These are phyloP conservation scores for Pyrenopolyporus hunteri DNA, from an alignment of 495 filamentous ascomycete species.

Conservation along the genomic window DNA sequence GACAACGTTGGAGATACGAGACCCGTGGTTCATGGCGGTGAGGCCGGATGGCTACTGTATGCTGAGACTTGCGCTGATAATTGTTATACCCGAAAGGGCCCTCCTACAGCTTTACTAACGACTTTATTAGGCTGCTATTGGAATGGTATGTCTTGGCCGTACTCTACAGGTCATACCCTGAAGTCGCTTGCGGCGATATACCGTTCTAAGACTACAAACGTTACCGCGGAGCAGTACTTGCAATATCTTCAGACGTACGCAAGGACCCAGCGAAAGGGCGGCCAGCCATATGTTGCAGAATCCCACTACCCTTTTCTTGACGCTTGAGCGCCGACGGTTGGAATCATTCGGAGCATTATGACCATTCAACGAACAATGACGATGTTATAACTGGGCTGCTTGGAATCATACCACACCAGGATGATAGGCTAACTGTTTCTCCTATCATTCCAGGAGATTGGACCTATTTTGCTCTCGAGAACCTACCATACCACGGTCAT, in stretches of 20 bases:
- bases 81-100: not conserved
- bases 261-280: constrained; percentile 51
- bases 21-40: constrained; percentile 48
- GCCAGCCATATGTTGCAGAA: constrained; percentile 52
- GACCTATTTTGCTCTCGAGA: constrained; percentile 54
- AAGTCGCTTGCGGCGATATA: constrained; percentile 47
- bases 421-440: constrained; percentile 45
- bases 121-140: constrained; percentile 45
- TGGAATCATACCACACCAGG: constrained; percentile 47
- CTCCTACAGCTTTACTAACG: constrained; percentile 7
- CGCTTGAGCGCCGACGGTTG: constrained; percentile 46
- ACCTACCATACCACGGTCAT: constrained; percentile 52
- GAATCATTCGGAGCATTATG: constrained; percentile 55
- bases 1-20: constrained; percentile 51
- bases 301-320: constrained; percentile 51
- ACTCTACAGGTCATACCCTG: constrained; percentile 47
- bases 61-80: not conserved
- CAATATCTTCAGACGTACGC: constrained; percentile 50
- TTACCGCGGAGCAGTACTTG: constrained; percentile 44
- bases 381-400: constrained; percentile 55
- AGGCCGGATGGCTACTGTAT: constrained; percentile 50
- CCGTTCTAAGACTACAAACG: constrained; percentile 39
- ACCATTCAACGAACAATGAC: constrained; percentile 55
- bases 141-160: constrained; percentile 58
- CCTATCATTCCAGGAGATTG: constrained; percentile 52